Evolutionary conservation across 2,329 filamentous ascomycete genomes (phyloP), one percentile per base, ranked within the genome.

Genomic region (Pezicula neosporulosa): DNA sequence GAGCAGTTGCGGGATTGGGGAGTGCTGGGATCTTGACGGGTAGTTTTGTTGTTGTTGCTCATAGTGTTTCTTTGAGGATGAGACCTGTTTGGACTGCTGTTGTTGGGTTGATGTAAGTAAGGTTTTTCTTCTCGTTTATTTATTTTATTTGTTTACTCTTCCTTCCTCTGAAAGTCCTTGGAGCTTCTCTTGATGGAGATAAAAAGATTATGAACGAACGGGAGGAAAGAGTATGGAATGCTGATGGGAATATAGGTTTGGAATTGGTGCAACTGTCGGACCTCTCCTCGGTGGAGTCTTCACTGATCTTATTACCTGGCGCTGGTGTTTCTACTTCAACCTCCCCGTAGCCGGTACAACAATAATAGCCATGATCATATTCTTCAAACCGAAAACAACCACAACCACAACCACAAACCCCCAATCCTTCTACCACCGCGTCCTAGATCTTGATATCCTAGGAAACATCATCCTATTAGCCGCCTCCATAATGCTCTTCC

Each of bases 1-100:
- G 66, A 44, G 64, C 66, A 10, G 53, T 69, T 18, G 61, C 62
- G 44, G 67, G 66, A 35, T 28, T 67, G 15, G 66, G 67, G 1
- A 56, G 58, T 36, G 61, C 57, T 16, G 66, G 63, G 2, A 58
- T 65, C 19, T 16, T 70, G 64, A 55, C 66, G 0, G 74, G 74
- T 0, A 67, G 68, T 9, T 70, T 74, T 59, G 72, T 68, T 3
- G 71, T 76, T 27, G 69, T 75, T 48, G 68, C 64, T 0, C 70
- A 65, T 47, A 39, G 50, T 49, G 57, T 63, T 16, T 55, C 60
- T 7, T 63, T 61, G 1, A 49, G 58, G 9, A 61, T 64, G 36
- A 58, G 67, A 30, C 63, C 69, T 2, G 49, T 59, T 4, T 61
- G 61, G 33, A 66, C 58, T 8, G 69, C 63, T 6, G 50, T 67